phyloP scores from a whole-genome alignment of 768 basidiomycete genomes.

The Dacryopinax spathularia region DNA sequence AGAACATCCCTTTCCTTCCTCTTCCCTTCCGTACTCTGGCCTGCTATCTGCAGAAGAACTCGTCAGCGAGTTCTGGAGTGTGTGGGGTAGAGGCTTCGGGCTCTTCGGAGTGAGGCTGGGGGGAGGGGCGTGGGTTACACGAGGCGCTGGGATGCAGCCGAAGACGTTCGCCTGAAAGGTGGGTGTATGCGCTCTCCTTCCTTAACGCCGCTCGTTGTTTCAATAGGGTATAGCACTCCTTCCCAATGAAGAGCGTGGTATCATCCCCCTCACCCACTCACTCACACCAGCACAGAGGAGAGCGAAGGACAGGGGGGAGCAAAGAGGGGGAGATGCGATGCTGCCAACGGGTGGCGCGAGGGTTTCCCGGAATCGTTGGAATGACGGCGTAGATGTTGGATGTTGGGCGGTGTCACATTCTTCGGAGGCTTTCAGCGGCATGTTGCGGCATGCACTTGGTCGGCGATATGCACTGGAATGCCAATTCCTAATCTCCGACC shows the following conservation, averaged over 20 bases:
- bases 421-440: not conserved
- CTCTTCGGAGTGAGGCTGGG: too few species aligned
- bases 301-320: too few species aligned
- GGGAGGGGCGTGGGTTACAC: not conserved
- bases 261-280: too few species aligned
- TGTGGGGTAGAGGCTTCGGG: too few species aligned
- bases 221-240: too few species aligned
- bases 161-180: not conserved
- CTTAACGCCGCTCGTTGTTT: too few species aligned
- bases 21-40: not conserved
- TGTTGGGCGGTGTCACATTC: not conserved
- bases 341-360: not conserved
- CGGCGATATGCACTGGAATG: too few species aligned
- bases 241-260: too few species aligned
- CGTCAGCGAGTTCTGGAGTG: not conserved
- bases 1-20: not conserved
- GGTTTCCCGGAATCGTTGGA: not conserved
- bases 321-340: too few species aligned
- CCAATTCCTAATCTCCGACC: too few species aligned
- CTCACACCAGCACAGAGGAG: too few species aligned
- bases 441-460: not conserved
- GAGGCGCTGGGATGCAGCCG: not conserved
- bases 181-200: too few species aligned
- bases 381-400: not conserved
- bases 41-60: not conserved